Evolutionary conservation across 2,329 filamentous ascomycete species (phyloP).

Genomic region (Arthrobotrys megalospora): DNA sequence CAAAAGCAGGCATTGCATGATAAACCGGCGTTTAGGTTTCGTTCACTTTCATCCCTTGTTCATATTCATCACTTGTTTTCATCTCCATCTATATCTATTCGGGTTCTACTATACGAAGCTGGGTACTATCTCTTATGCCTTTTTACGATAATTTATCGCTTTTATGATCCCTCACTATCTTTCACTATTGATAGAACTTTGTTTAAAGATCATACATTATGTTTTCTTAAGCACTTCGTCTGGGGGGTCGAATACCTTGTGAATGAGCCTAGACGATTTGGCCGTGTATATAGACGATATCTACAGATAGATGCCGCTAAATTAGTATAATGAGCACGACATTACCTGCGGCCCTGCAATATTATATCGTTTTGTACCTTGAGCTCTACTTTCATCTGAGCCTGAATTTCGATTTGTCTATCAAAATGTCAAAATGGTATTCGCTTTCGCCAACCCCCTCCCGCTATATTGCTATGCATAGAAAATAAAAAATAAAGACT

Average conservation of each 20-base stretch:
- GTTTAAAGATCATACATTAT: no score
- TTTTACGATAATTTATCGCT: background rate
- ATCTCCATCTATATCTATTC: background rate
- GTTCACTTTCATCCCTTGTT: background rate
- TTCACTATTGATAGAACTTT: no score
- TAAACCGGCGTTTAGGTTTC: slow-evolving; percentile 35
- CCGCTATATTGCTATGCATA: background rate
- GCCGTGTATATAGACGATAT: no score
- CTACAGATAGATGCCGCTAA: no score
- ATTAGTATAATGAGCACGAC: no score
- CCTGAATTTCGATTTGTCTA: background rate
- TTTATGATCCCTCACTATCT: background rate
- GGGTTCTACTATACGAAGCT: slow-evolving; percentile 1
- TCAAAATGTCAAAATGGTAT: background rate
- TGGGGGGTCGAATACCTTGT: no score
- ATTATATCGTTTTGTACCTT: no score
- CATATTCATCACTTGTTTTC: background rate
- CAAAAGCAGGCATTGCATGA: slow-evolving; percentile 39
- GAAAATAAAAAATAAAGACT: no score
- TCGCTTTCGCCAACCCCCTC: background rate
- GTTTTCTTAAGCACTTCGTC: no score
- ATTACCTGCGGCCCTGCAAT: no score
- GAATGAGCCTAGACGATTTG: no score
- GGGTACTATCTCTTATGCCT: background rate
- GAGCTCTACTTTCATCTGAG: no score